Percentiles rank a stretch among this genome's conserved stretches.
Evolutionary conservation across 768 basidiomycete species (phyloP).

Genomic region (Postia placenta): DNA sequence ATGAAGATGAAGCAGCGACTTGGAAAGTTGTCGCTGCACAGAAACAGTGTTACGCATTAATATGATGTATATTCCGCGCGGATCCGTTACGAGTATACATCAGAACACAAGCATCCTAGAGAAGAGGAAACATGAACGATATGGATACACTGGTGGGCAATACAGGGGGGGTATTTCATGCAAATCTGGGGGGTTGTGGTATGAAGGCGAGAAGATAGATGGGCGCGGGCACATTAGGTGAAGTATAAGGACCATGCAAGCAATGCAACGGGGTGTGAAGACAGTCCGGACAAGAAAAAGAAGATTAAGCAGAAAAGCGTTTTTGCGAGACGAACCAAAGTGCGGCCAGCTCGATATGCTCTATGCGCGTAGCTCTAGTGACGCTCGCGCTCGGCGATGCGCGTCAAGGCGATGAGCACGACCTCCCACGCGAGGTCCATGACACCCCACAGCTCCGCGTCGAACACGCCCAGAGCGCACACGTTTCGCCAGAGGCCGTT

Average conservation of each 20-base stretch:
- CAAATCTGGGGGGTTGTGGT: neutral
- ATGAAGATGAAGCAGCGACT: too few species aligned
- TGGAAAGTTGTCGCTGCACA: too few species aligned
- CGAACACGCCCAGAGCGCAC: conserved; percentile 44
- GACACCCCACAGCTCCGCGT: conserved; percentile 38
- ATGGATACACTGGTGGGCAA: conserved; percentile 17
- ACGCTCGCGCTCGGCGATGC: conserved; percentile 14
- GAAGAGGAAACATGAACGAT: conserved; percentile 5
- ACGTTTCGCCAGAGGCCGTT: conserved; percentile 49
- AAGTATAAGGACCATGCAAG: too few species aligned
- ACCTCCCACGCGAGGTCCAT: conserved; percentile 46
- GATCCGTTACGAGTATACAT: too few species aligned
- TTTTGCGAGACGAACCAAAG: neutral
- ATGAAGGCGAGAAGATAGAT: neutral
- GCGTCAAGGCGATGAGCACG: conserved; percentile 35
- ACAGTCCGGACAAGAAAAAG: neutral
- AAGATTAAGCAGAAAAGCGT: neutral
- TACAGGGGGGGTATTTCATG: conserved; percentile 16
- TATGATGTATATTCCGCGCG: too few species aligned
- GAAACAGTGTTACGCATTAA: too few species aligned
- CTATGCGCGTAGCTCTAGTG: neutral
- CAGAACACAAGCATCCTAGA: neutral
- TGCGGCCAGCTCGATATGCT: neutral
- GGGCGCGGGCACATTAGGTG: too few species aligned
- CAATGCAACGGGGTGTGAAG: too few species aligned